Base-by-base conservation (phyloP, 768 basidiomycete genomes). In the Rhodocollybia butyracea region DNA sequence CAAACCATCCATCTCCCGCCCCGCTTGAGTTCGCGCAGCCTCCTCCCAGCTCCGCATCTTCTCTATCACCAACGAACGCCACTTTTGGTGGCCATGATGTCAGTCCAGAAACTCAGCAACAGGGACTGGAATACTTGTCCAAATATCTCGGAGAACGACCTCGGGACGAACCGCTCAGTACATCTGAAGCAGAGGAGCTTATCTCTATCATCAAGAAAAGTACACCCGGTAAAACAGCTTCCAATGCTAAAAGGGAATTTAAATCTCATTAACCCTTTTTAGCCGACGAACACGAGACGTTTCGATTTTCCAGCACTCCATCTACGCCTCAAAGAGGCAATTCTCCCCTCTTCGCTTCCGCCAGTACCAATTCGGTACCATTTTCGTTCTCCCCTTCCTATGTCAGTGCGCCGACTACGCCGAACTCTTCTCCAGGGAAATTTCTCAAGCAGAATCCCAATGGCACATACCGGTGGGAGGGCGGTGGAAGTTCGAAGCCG, bases 371-470 rank as follows among this genome's bases (percentile, higher is more conserved):
- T 51, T 56, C 55, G 54, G 58, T 59, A 22, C 56, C 60, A 48
- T 58, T 61, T 11, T 61, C 68, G 27, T 60, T 60, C 43, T 53
- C 66, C 54, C 58, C 63, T 22, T 59, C 60, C 3, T 46, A 34
- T 10, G 24, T 52, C 26, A 57, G 39, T 19, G 64, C 66, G 15
- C 50, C 60, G n/a, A 64, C 71, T 40, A 65, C 70, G 11, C 68
- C 72, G 36, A 56, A 61, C 46, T 56, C 73, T 19, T 64, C 76
- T 15, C 74, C 82, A 5, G 77, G 77, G 17, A 84, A 78, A 63
- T 83, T 77, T 10, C 70, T 91, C 6, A 65, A 76, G 21, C 81
- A 73, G 64, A 92, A 92, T 62, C 89, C 89, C 0, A 92, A 91
- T 64, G 89, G 89, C 21, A 64, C 71, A 31, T 87, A 87, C 68